phyloP scores from a whole-genome alignment of 2,329 filamentous ascomycete species.

The Talaromyces sp. region DNA sequence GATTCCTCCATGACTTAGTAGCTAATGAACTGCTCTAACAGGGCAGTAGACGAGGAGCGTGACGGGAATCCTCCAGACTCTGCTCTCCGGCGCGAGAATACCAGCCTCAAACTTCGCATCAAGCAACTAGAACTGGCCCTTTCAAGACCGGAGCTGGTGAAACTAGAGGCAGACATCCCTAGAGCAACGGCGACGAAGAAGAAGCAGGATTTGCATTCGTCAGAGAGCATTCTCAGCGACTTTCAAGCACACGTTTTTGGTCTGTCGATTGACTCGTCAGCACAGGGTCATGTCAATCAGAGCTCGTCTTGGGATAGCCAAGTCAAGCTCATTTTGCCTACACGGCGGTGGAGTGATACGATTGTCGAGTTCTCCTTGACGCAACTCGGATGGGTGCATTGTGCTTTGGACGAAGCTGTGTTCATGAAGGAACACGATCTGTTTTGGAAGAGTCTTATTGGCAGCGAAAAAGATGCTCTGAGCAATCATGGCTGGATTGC shows the following conservation, averaged over 20 bases:
- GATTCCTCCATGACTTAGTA: neutral
- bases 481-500: neutral
- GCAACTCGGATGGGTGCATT: neutral
- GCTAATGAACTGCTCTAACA: neutral
- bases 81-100: neutral
- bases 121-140: neutral
- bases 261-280: neutral
- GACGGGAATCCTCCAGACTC: neutral
- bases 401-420: neutral
- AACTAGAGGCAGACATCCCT: neutral
- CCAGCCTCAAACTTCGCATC: neutral
- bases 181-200: neutral
- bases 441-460: neutral
- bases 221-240: neutral
- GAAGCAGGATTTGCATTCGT: neutral
- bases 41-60: neutral
- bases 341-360: neutral
- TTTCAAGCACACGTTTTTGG: neutral
- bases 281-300: neutral
- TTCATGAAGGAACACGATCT: neutral
- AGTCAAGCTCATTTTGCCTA: neutral
- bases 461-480: neutral
- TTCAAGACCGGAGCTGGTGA: neutral
- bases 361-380: neutral
- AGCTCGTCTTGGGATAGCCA: neutral